phyloP scores from a whole-genome alignment of 306 rosid species.

The Pueraria montana region DNA sequence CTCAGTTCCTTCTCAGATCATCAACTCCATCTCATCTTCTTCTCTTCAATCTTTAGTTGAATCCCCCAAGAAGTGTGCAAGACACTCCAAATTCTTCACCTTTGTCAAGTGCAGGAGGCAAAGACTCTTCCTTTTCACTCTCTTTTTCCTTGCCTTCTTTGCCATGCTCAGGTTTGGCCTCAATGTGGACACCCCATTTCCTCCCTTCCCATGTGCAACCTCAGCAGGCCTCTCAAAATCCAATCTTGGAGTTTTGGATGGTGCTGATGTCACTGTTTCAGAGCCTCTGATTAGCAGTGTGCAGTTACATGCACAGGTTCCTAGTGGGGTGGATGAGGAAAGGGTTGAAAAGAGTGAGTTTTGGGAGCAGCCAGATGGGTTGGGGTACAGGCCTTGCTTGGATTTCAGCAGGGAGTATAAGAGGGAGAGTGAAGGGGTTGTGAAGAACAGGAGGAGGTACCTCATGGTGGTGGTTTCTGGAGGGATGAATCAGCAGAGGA shows the following conservation, averaged over 20 bases:
- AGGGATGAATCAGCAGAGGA: constrained; percentile 97
- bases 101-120: constrained; percentile 55
- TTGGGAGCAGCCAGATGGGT: constrained; percentile 92
- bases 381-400: constrained; percentile 86
- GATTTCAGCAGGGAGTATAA: constrained; percentile 69
- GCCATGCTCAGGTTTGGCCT: constrained; percentile 63
- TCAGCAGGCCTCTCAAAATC: constrained; percentile 54
- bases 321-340: constrained; percentile 6
- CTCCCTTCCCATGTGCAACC: constrained; percentile 69
- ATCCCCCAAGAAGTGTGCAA: constrained; percentile 79
- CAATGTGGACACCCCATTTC: constrained; percentile 51
- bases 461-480: constrained; percentile 96
- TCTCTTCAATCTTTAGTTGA: constrained; percentile 76
- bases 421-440: constrained; percentile 61
- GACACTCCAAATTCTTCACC: constrained; percentile 49
- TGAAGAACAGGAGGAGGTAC: constrained; percentile 71
- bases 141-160: constrained; percentile 62
- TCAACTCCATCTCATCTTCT: constrained; percentile 80
- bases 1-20: constrained; percentile 93
- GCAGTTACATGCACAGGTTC: constrained; percentile 46
- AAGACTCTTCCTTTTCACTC: constrained; percentile 60
- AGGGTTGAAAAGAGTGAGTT: constrained; percentile 55
- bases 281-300: constrained; percentile 51
- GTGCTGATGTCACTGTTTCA: background rate
- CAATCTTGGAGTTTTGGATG: constrained; percentile 40